Conservation (phyloP, 2,329 filamentous ascomycete species). For the Ascochyta rabiei region DNA sequence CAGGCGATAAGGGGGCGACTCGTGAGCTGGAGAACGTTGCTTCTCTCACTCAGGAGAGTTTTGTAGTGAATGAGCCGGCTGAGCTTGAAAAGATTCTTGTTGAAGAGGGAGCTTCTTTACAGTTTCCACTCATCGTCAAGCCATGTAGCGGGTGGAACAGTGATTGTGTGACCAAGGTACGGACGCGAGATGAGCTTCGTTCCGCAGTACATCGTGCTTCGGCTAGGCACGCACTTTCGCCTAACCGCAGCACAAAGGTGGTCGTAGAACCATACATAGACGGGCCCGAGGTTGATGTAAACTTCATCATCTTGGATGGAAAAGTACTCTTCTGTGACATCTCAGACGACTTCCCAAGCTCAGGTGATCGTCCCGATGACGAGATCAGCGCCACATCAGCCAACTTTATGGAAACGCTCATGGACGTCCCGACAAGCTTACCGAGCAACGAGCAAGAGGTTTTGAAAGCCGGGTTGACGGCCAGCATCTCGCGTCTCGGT, state of each 20-base stretch:
- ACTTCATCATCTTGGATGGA: constrained; percentile 14
- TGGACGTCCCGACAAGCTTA: constrained; percentile 4
- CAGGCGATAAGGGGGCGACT: too few relatives aligned
- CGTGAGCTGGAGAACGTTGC: too few relatives aligned
- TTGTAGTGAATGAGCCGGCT: too few relatives aligned
- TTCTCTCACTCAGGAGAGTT: too few relatives aligned
- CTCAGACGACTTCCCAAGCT: constrained; percentile 12
- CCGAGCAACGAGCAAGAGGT: not conserved
- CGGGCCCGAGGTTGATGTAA: constrained; percentile 20
- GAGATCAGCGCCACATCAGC: not conserved
- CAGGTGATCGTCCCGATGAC: not conserved
- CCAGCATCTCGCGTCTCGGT: too few relatives aligned
- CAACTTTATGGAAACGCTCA: constrained; percentile 5
- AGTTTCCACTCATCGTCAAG: constrained; percentile 44
- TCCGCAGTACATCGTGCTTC: constrained; percentile 3
- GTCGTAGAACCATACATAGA: constrained; percentile 26
- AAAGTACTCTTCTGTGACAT: constrained; percentile 16
- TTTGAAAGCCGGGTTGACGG: too few relatives aligned
- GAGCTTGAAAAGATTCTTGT: constrained; percentile 23
- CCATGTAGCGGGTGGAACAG: constrained; percentile 42
- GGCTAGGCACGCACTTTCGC: not conserved
- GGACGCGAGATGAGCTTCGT: constrained; percentile 31
- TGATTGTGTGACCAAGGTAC: constrained; percentile 36
- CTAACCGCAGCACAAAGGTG: constrained; percentile 22
- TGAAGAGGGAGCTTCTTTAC: not conserved